Base-by-base conservation (phyloP, 352 stramenopile species). In the Pythium dissotocum region DNA sequence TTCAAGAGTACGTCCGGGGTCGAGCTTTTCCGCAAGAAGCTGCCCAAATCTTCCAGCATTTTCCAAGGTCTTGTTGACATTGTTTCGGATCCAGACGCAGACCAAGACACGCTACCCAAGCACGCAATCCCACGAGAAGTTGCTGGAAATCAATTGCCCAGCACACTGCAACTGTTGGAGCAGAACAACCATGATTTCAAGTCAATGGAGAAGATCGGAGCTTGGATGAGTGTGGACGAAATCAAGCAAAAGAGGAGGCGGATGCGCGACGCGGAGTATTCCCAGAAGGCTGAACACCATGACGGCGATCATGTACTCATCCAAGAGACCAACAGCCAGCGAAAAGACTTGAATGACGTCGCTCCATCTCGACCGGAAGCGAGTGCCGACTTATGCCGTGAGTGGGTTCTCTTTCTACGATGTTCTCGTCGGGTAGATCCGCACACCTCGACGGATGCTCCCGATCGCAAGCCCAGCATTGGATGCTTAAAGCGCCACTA, bases 401-500 rank as follows among this genome's bases (percentile, higher is more conserved):
- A 91, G 62, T 94, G 87, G 87, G 80, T 93, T 0, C 51, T 93
- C 1, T 90, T 94, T 28, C 60, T 81, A 51, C 69, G 69, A 2
- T 94, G 87, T 58, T 84, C 77, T 4, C 78, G 66, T 28, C 58
- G 58, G 48, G 44, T 65, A 24, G 26, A 63, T 21, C 56, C 68
- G 1, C 33, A 42, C 18, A 38, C 42, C 7, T 65, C 28, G 6
- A 8, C 21, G 14, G 66, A 66, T 1, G 49, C 53, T 30, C 57
- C 52, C 3, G 62, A 44, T 28, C 67, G 66, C 14, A 71, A 72
- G 6, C 60, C 76, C 46, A 79, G 80, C 2, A 69, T 90, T 2
- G 84, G 77, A 0, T 94, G 87, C 55, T 67, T 88, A 8, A 83
- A 86, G 60, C 83, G 87, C 0, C 87, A 93, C 40, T 90, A 92